Conservation (phyloP, 768 basidiomycete genomes). For the Tylopilus sp. region DNA sequence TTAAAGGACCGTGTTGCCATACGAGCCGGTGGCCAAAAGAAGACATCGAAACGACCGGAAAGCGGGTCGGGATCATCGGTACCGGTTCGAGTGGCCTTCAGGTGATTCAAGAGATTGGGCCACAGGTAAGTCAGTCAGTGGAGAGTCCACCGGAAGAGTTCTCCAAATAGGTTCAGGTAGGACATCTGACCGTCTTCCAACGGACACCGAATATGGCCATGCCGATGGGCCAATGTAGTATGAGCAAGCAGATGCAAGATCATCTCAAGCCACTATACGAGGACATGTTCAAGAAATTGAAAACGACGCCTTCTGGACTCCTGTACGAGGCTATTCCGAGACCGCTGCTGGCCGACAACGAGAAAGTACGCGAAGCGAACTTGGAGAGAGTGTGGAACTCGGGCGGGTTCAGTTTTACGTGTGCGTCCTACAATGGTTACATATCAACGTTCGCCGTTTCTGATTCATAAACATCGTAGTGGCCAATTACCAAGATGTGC, state of each 20-base stretch:
- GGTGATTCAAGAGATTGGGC: conserved; percentile 11
- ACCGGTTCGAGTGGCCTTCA: conserved; percentile 16
- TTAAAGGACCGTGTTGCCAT: conserved; percentile 8
- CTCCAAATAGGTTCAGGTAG: neutral
- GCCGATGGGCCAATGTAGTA: conserved; percentile 4
- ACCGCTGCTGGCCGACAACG: neutral
- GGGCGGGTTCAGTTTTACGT: conserved; percentile 3
- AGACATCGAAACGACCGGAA: conserved; percentile 6
- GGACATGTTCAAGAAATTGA: conserved; percentile 2
- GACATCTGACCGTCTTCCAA: conserved; percentile 13
- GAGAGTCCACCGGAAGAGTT: neutral
- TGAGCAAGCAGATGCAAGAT: conserved; percentile 5
- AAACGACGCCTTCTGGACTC: neutral
- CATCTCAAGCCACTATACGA: conserved; percentile 13
- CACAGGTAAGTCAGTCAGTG: conserved; percentile 3
- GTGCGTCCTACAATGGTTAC: neutral
- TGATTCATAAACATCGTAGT: neutral
- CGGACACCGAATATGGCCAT: conserved; percentile 14
- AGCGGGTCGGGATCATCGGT: conserved; percentile 12
- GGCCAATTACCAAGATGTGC: conserved; percentile 4
- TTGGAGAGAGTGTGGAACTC: conserved; percentile 11
- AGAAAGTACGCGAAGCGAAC: conserved; percentile 6
- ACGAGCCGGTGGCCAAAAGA: conserved; percentile 12
- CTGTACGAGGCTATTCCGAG: neutral
- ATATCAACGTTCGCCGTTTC: neutral